phyloP scores from a whole-genome alignment of 2,329 filamentous ascomycete genomes.

The Emydomyces testavorans region DNA sequence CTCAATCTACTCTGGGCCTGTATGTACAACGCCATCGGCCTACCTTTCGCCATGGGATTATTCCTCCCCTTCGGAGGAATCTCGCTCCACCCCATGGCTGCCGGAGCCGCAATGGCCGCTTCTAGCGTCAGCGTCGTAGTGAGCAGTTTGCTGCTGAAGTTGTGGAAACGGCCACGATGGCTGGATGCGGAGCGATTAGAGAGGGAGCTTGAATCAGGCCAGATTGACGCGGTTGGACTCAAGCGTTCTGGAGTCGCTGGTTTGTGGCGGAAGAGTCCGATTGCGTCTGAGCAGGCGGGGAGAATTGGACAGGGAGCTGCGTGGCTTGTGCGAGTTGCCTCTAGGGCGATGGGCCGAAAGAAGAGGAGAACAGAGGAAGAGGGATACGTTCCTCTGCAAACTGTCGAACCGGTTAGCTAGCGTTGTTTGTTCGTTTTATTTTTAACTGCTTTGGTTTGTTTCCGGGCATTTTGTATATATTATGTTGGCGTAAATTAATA shows the following conservation, averaged over 20 bases:
- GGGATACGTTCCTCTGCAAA: slow-evolving; percentile 38
- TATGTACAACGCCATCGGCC: slow-evolving; percentile 77
- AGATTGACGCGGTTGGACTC: slow-evolving; percentile 17
- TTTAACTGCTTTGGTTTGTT: background rate
- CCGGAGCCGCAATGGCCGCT: slow-evolving; percentile 84
- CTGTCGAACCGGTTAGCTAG: slow-evolving; percentile 31
- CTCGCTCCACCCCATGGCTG: slow-evolving; percentile 79
- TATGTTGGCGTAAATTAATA: background rate
- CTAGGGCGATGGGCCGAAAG: slow-evolving; percentile 14
- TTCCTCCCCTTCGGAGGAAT: slow-evolving; percentile 82
- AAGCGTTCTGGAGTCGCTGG: slow-evolving; percentile 18
- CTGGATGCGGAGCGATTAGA: slow-evolving; percentile 63
- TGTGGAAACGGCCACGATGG: slow-evolving; percentile 76
- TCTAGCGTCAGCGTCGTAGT: slow-evolving; percentile 83
- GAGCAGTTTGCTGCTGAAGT: slow-evolving; percentile 70
- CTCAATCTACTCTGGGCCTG: slow-evolving; percentile 88
- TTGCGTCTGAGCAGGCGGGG: slow-evolving; percentile 6
- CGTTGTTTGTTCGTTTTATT: background rate
- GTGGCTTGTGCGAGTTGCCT: slow-evolving; percentile 21
- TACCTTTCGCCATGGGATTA: slow-evolving; percentile 94
- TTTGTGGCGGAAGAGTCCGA: slow-evolving; percentile 25
- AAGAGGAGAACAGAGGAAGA: slow-evolving; percentile 24
- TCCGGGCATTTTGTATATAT: background rate
- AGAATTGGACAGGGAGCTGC: slow-evolving; percentile 11
- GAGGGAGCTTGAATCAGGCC: slow-evolving; percentile 38